A percentile compares a stretch with the other conserved stretches of the same genome.
Conservation (phyloP, 306 rosid genomes). For the Ormosia emarginata region DNA sequence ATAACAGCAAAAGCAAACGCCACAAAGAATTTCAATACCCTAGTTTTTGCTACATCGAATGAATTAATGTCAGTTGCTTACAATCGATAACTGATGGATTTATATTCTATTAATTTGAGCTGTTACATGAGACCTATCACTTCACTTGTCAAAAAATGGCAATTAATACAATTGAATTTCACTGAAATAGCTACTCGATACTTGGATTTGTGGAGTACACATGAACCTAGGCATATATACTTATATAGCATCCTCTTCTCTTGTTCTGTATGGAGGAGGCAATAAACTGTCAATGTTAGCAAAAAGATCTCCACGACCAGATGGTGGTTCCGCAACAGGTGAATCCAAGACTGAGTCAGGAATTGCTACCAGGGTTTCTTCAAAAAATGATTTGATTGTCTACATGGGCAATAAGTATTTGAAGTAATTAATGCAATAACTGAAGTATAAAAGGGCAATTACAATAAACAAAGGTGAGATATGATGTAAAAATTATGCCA, state of each 20-base stretch:
- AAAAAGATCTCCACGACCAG: constrained; percentile 61
- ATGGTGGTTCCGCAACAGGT: constrained; percentile 40
- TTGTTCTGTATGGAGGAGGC: constrained; percentile 64
- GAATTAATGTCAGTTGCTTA: neutral
- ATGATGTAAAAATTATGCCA: neutral
- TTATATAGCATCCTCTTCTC: constrained; percentile 34
- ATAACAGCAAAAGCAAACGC: neutral
- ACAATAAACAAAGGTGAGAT: neutral
- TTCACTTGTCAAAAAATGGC: neutral
- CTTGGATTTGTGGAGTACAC: neutral
- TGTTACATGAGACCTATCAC: neutral
- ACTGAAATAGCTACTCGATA: neutral
- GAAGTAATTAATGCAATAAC: constrained; percentile 15
- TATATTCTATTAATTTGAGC: neutral
- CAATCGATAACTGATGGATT: neutral
- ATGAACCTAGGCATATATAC: constrained; percentile 36
- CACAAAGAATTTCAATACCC: neutral
- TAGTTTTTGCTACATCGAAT: neutral
- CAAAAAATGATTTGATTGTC: constrained; percentile 79
- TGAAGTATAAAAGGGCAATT: neutral
- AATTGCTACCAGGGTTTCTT: constrained; percentile 78
- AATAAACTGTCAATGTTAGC: constrained; percentile 45
- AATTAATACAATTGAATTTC: neutral
- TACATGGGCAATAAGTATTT: constrained; percentile 38
- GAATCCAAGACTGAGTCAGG: constrained; percentile 84